Percentiles rank a stretch among this genome's conserved stretches.
Conservation (phyloP, 1,284 basidiomycete genomes). For the Porogramme epimiltina region DNA sequence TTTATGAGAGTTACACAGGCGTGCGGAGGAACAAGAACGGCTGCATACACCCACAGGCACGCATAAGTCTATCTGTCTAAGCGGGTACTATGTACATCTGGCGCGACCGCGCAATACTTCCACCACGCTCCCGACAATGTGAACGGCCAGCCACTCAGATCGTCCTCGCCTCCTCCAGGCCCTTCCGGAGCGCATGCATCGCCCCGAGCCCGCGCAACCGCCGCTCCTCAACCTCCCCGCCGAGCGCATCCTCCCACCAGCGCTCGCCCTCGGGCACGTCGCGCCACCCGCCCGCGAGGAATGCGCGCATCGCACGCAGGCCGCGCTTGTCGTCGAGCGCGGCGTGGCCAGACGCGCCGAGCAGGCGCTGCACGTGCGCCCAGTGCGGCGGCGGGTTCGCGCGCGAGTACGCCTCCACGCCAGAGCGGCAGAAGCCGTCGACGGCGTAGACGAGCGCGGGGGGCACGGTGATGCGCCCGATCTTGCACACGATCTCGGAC, state of each 20-base stretch:
- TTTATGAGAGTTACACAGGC: too few relatives aligned
- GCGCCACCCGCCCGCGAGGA: constrained; percentile 59
- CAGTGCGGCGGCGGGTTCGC: constrained; percentile 57
- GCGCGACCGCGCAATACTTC: background rate
- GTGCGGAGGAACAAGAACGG: too few relatives aligned
- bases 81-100: background rate
- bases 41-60: too few relatives aligned
- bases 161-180: constrained; percentile 41
- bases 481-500: constrained; percentile 74
- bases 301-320: constrained; percentile 40
- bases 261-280: constrained; percentile 52
- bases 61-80: too few relatives aligned
- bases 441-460: constrained; percentile 59
- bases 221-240: constrained; percentile 48
- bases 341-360: constrained; percentile 1
- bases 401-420: constrained; percentile 37
- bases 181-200: constrained; percentile 42
- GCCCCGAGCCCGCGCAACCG: constrained; percentile 43
- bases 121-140: background rate
- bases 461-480: constrained; percentile 76
- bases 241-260: constrained; percentile 68
- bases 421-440: constrained; percentile 49
- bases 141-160: constrained; percentile 8
- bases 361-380: constrained; percentile 41
- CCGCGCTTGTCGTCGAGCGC: constrained; percentile 29